A percentile compares a stretch with the other conserved stretches of the same genome.
Evolutionary conservation across 441 rosid genomes (phyloP).

Genomic region (Pelargonium fulgidum): DNA sequence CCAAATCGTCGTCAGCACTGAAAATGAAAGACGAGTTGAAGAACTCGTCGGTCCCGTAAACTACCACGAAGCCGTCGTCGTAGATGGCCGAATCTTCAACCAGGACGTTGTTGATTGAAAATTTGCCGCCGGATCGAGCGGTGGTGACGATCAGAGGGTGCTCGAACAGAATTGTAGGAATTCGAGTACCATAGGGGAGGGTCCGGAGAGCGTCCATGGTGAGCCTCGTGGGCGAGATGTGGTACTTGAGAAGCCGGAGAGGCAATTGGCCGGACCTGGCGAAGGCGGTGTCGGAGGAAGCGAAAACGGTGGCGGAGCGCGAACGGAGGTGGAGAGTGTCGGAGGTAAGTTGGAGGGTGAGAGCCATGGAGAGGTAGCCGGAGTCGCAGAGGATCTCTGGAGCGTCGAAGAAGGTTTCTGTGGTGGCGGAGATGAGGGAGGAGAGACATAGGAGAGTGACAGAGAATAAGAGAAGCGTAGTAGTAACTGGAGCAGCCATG

Average conservation of each 20-base stretch:
- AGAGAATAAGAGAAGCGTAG: background rate
- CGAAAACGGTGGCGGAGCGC: background rate
- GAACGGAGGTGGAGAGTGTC: background rate
- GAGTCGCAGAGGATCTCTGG: background rate
- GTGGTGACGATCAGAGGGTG: conserved; percentile 2
- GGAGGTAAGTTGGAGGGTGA: background rate
- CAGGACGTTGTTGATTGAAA: background rate
- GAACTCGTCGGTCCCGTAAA: conserved; percentile 1
- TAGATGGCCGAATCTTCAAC: background rate
- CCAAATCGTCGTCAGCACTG: background rate
- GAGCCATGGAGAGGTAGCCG: conserved; percentile 3
- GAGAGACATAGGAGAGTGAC: background rate
- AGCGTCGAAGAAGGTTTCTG: background rate
- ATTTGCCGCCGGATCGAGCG: conserved; percentile 2
- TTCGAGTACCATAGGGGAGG: background rate
- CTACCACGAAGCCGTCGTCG: background rate
- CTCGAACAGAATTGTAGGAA: background rate
- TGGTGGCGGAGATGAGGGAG: background rate
- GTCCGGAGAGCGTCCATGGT: conserved; percentile 2
- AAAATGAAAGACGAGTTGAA: background rate
- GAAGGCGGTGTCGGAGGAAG: conserved; percentile 2
- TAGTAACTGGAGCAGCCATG: background rate
- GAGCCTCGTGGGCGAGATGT: conserved; percentile 1
- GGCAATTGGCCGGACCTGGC: background rate
- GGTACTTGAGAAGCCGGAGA: background rate